Evolutionary conservation across 805 yeast genomes (phyloP), one percentile per base, ranked within the genome.

Genomic region (Candida methanosorbosa): DNA sequence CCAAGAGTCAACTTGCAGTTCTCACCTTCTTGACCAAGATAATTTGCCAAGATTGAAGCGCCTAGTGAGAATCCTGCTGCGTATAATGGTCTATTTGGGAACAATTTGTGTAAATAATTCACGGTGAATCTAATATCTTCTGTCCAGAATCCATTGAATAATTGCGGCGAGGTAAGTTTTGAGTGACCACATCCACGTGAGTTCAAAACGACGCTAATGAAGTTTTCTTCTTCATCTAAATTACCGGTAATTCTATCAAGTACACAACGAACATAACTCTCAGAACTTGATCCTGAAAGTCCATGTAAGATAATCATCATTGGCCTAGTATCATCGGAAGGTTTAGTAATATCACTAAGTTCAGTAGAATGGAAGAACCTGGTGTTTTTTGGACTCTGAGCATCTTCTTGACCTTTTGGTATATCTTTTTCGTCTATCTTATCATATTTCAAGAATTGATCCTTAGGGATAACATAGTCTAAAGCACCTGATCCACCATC

Each of bases 31-130:
- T 74, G 80, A 9, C 87, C 90, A 16, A 84, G 51, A 53, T 77
- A 84, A 50, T 84, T 85, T 20, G 81, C 68, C 39, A 83, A 61
- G 22, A 84, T 67, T 3, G 78, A 68, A 0, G 81, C 88, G 2
- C 95, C 95, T 35, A 84, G 67, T n/a, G 88, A 79, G 48, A 78
- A 79, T 3, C 94, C 95, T n/a, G 73, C 75, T 22, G 78, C 68
- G 48, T 70, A 78, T 38, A 81, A 72, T 17, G 72, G 62, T n/a
- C 84, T 72, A 34, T 66, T 58, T 1, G 94, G 90, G 50, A 65
- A 79, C 32, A 60, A 51, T 29, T 40, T 38, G 28, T 67, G 61
- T 44, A 84, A 55, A 22, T 69, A 68, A 33, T 66, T 56, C 34
- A 84, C 62, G 8, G 75, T 67, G 35, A 63, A 68, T 34, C 78